Evolutionary conservation across 352 stramenopile species (phyloP), one percentile per base, ranked within the genome.

Genomic region (Phytophthora syringae): DNA sequence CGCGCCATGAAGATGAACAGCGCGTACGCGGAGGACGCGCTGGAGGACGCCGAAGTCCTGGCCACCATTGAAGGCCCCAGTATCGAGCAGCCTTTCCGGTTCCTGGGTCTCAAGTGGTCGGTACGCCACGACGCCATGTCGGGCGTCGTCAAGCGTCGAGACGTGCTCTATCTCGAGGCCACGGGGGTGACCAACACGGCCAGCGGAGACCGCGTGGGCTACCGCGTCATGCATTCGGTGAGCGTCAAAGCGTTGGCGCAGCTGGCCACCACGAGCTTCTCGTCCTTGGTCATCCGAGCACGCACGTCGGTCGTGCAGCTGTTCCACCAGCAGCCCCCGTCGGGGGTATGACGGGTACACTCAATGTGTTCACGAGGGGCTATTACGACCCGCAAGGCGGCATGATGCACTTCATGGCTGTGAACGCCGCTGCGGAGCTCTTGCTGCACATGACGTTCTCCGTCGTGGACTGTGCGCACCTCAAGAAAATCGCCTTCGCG

Each of bases 221-320:
- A 86, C 64, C 77, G 77, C 13, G 70, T 92, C 25, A 64, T 84
- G 55, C 84, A 92, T 54, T 92, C 82, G 28, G 75, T 91, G 44
- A 74, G 77, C 40, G 72, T 88, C 54, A 82, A 84, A 21, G 79
- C 80, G 27, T 63, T 89, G 36, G 60, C 75, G 7, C 55, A 78
- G 22, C 52, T 85, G 24, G 64, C 64, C 25, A 34, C 57, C 1
- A 54, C 53, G n/a, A 76, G 74, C 15, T 59, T 65, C 7, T 63
- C 72, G 1, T 65, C 63, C n/a, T 73, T 64, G 12, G 72, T 80
- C 7, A 74, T 90, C 34, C 81, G 81, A 13, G 81, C 75, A 40
- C 63, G 82, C 20, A 25, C 73, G 10, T 79, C 76, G 21, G 28
- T 84, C 24, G 79, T 80, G 53, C 74, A 83, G 53, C 52, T 87